A percentile compares a stretch with the other conserved stretches of the same genome.
Evolutionary conservation across 1,284 basidiomycete species (phyloP).

Genomic region (Ganoderma multipileum): DNA sequence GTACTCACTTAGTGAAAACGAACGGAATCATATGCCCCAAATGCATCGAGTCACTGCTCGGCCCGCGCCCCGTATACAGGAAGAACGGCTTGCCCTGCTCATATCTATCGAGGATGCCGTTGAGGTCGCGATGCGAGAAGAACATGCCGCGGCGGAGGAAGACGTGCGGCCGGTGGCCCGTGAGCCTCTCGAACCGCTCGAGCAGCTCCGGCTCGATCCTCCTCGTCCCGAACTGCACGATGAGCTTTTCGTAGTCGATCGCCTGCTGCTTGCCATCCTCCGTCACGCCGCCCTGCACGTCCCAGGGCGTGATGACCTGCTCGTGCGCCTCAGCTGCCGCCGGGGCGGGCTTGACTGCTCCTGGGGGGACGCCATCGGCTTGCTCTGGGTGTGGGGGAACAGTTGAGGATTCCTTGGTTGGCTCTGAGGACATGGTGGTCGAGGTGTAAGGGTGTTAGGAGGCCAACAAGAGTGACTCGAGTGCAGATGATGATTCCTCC

Average conservation of each 20-base stretch:
- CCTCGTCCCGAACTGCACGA: slow-evolving; percentile 94
- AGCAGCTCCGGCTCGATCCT: slow-evolving; percentile 82
- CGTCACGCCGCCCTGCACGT: slow-evolving; percentile 93
- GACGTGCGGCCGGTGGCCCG: slow-evolving; percentile 91
- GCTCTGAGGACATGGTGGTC: slow-evolving; percentile 27
- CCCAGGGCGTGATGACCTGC: slow-evolving; percentile 97
- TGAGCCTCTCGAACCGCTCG: slow-evolving; percentile 90
- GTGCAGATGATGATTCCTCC: slow-evolving; percentile 18
- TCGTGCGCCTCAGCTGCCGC: slow-evolving; percentile 50
- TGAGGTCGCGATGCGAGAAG: slow-evolving; percentile 97
- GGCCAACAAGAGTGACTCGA: slow-evolving; percentile 23
- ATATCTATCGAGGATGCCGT: slow-evolving; percentile 93
- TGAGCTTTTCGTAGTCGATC: slow-evolving; percentile 97
- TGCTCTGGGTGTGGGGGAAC: slow-evolving; percentile 29
- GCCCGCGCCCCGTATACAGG: slow-evolving; percentile 97
- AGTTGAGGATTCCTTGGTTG: slow-evolving; percentile 9
- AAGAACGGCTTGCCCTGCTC: slow-evolving; percentile 98
- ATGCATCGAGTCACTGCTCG: slow-evolving; percentile 97
- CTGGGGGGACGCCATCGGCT: slow-evolving; percentile 8
- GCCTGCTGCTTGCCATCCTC: slow-evolving; percentile 89
- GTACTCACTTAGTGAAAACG: slow-evolving; percentile 90
- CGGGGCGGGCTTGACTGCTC: slow-evolving; percentile 43
- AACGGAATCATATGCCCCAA: slow-evolving; percentile 98
- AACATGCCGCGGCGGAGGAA: slow-evolving; percentile 94
- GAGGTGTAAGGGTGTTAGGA: slow-evolving; percentile 6